Conservation (phyloP, 139 green algal species). For the Chlorella sorokiniana region DNA sequence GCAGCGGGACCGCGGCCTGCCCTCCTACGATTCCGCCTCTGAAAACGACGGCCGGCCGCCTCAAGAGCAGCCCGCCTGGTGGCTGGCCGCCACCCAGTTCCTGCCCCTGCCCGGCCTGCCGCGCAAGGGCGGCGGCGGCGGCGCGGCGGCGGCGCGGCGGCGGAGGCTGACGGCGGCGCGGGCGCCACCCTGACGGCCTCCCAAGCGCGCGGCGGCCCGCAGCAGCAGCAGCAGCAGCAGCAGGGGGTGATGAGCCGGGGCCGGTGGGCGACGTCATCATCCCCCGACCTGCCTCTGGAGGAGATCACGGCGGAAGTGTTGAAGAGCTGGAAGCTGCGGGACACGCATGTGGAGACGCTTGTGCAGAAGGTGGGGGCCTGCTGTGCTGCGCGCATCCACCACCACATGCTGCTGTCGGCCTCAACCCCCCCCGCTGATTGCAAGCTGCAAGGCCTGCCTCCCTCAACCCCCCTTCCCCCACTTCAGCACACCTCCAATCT, state of each 20-base stretch:
- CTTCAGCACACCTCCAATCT: no score
- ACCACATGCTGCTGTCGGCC: background rate
- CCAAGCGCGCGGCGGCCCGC: background rate
- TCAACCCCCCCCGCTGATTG: background rate
- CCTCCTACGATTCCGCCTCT: conserved; percentile 15
- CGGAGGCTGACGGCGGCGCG: conserved; percentile 17
- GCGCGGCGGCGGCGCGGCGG: background rate
- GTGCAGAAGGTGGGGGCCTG: conserved; percentile 50
- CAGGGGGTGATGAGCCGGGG: background rate
- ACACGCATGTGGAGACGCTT: conserved; percentile 74
- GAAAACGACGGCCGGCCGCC: background rate
- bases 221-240: background rate
- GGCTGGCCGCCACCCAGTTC: conserved; percentile 18
- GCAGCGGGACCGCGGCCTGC: background rate
- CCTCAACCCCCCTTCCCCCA: no score
- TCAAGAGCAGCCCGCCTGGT: conserved; percentile 26
- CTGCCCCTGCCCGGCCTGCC: conserved; percentile 31
- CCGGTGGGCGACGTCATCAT: conserved; percentile 73
- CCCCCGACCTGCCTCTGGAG: conserved; percentile 83
- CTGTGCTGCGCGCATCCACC: background rate
- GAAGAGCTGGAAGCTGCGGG: conserved; percentile 60
- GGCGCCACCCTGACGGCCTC: background rate
- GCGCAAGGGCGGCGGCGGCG: background rate
- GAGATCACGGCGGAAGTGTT: conserved; percentile 84
- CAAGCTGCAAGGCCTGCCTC: background rate